Conservation (phyloP, 352 stramenopile genomes). For the Poterioochromonas sp. region DNA sequence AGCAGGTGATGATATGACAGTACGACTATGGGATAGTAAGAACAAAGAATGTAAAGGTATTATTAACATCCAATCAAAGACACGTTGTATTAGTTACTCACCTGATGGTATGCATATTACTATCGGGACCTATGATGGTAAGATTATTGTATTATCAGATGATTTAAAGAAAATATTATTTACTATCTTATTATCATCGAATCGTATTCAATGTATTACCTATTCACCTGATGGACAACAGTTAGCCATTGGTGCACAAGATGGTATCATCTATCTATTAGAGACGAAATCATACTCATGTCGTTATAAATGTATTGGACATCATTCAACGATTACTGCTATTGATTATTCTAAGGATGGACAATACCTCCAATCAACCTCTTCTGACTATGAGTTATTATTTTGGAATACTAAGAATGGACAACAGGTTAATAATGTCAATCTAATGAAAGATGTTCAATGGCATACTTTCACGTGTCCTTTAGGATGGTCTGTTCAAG, state of each 20-base stretch:
- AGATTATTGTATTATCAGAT: not conserved
- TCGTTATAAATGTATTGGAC: constrained; percentile 35
- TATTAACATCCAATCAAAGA: constrained; percentile 35
- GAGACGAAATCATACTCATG: constrained; percentile 40
- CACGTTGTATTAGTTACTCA: constrained; percentile 27
- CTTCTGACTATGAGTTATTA: constrained; percentile 67
- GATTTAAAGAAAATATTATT: constrained; percentile 34
- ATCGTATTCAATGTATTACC: constrained; percentile 44
- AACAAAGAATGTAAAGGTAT: not conserved
- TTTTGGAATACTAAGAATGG: constrained; percentile 61
- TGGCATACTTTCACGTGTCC: constrained; percentile 72
- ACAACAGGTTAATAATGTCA: constrained; percentile 61
- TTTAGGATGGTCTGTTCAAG: constrained; percentile 68
- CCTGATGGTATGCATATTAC: constrained; percentile 34
- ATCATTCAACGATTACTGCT: constrained; percentile 39
- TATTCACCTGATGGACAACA: constrained; percentile 64
- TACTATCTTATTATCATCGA: constrained; percentile 18
- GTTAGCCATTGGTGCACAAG: constrained; percentile 59
- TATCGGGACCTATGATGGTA: constrained; percentile 18
- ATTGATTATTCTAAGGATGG: constrained; percentile 43
- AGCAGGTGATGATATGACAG: constrained; percentile 60
- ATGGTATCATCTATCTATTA: constrained; percentile 35
- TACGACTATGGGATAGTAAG: constrained; percentile 66
- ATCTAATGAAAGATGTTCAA: constrained; percentile 59
- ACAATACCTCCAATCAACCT: constrained; percentile 45